Percentiles rank a stretch among this genome's conserved stretches.
These are phyloP conservation scores for Penicillium sp. DNA, from an alignment of 2,329 filamentous ascomycete species.

Conservation along the genomic window DNA sequence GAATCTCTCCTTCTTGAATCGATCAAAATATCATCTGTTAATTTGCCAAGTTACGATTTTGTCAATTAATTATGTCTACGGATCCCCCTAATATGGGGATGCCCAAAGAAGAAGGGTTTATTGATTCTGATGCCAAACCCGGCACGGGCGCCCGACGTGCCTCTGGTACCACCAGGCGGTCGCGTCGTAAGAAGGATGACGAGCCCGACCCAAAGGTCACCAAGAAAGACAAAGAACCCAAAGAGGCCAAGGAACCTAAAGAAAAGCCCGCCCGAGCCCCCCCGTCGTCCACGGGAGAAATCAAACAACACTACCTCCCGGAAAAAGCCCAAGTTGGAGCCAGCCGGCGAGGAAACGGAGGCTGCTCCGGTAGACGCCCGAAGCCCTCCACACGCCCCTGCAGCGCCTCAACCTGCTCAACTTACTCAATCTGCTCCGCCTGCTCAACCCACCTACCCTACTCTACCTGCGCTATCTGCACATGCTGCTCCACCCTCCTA, in stretches of 20 bases:
- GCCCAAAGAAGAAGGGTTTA: slow-evolving; percentile 29
- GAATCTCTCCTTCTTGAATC: slow-evolving; percentile 6
- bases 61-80: slow-evolving; percentile 27
- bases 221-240: slow-evolving; percentile 31
- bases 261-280: slow-evolving; percentile 27
- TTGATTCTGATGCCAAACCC: slow-evolving; percentile 23
- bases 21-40: slow-evolving; percentile 19
- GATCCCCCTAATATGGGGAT: slow-evolving; percentile 28
- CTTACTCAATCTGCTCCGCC: neutral
- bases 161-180: slow-evolving; percentile 32
- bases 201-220: slow-evolving; percentile 27
- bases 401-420: slow-evolving; percentile 6
- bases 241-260: slow-evolving; percentile 22
- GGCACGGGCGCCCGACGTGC: slow-evolving; percentile 34
- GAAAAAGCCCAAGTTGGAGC: slow-evolving; percentile 49
- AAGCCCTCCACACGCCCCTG: slow-evolving; percentile 11
- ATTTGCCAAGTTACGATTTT: slow-evolving; percentile 1
- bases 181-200: slow-evolving; percentile 46
- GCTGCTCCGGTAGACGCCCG: slow-evolving; percentile 10
- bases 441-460: slow-evolving; percentile 3
- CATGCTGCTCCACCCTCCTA: slow-evolving; percentile 14
- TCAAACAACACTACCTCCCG: slow-evolving; percentile 42
- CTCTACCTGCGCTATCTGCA: slow-evolving; percentile 7
- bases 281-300: slow-evolving; percentile 38
- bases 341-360: slow-evolving; percentile 20